Evolutionary conservation across 2,329 filamentous ascomycete genomes (phyloP), one percentile per base, ranked within the genome.

Genomic region (Paecilomyces fulvus): DNA sequence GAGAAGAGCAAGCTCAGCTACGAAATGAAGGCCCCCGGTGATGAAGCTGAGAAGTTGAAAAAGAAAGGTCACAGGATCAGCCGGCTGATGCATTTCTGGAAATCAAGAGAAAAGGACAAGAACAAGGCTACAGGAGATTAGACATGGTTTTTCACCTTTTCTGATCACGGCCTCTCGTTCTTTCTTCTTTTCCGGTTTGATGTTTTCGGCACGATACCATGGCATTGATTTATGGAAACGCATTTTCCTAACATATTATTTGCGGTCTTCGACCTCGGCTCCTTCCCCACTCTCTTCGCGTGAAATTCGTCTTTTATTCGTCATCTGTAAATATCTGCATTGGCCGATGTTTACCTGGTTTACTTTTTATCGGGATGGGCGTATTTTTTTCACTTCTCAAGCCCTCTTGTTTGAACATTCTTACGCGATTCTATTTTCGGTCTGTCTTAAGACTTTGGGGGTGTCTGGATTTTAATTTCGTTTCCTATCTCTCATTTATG

Each of bases 61-160:
- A 77, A 73, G 64, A 78, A 76, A 61, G 67, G 69, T 46, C 72
- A 71, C 55, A 70, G 76, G 53, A 71, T 79, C 33, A 78, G 75
- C 62, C 75, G 75, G 54, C 63, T 79, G 49, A 75, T 79, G 71
- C 71, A 75, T 58, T 79, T 79, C 60, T 79, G 77, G 77, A 75
- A 74, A 63, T 65, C 69, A 23, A 79, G 76, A 62, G 77, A 78
- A 53, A 78, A 76, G 58, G 67, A 73, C 49, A 71, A 69, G 61
- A 30, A 61, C 46, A 56, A 58, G 31, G 60, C 60, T 31, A 58
- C 63, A 54, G 46, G 58, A 46, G 46, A 60, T 53, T 57, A 59
- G 37, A 52, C 65, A 56, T 12, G 17, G 37, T 8, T 3, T 25
- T 31, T 54, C 11, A 46, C 25, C 33, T 37, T 33, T 30, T 9